Base-by-base conservation (phyloP, 768 basidiomycete genomes). In the Trametes elegans region DNA sequence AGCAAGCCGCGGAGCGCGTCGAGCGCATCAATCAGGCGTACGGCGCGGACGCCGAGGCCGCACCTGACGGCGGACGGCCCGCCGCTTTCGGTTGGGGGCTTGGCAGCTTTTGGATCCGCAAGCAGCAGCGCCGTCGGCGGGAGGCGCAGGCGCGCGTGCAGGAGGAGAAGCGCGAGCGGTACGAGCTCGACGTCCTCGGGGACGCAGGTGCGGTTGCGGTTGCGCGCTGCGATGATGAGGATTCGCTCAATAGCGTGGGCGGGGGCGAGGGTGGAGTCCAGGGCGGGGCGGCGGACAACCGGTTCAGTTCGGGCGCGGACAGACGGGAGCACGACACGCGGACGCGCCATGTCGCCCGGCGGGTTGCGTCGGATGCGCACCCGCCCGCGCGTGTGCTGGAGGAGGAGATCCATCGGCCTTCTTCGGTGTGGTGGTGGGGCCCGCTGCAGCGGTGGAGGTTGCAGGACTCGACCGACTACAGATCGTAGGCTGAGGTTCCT, bases 381-480 rank as follows among this genome's bases (percentile, higher is more conserved):
- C 36, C 58, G 38, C 39, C n/a, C 7, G 43, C 41, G 5, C 29
- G n/a, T 6, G 35, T 14, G n/a, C 39, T 44, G 26, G 48, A 44
- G 18, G 52, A 48, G 19, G 61, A 59, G 11, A 31, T 41, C 14
- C 49, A 48, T n/a, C 57, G 55, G 63, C 62, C 66, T 11, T 65
- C 66, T 28, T 87, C 87, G 6, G 58, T 88, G 56, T 90, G 83
- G 84, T 89, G 88, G 85, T 90, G 88, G 88, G 87, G 87, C 0
- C 88, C 90, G 3, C 68, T 92, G 19, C 74, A 79, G 41, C 76
- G 78, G 26, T 92, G 88, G 90, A 75, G 90, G 41, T 68, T 92
- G 61, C 80, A 85, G 60, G 90, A 93, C 63, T 81, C 87, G 58
- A 91, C 90, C 8, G 75, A 77, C 45, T 93, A 93, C 68, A 40